Percentiles rank a stretch among this genome's conserved stretches.
Conservation (phyloP, 2,329 filamentous ascomycete species). For the Xylariaceae sp. region DNA sequence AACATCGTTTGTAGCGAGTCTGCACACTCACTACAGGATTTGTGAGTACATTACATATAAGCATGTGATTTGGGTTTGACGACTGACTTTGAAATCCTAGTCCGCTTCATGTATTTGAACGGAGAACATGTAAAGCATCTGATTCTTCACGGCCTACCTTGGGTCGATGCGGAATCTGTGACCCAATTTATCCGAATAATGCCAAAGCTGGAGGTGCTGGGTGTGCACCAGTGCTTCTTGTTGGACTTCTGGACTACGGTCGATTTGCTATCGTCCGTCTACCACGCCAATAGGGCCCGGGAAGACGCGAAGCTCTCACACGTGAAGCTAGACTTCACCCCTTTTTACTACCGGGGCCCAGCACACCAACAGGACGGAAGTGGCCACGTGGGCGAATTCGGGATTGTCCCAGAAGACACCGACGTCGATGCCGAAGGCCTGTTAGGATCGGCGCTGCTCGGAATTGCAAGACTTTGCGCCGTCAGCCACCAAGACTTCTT, state of each 20-base stretch:
- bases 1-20: not conserved
- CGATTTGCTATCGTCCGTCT: constrained; percentile 16
- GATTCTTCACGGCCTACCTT: constrained; percentile 25
- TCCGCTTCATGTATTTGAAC: constrained; percentile 10
- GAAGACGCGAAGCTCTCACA: not conserved
- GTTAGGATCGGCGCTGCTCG: constrained; percentile 16
- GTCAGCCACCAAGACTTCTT: constrained; percentile 23
- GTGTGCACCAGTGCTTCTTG: constrained; percentile 30
- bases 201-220: constrained; percentile 22
- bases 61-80: not conserved
- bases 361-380: constrained; percentile 6
- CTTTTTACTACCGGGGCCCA: constrained; percentile 23
- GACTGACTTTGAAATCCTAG: constrained; percentile 5
- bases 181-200: constrained; percentile 18
- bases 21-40: constrained; percentile 10
- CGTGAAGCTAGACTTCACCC: constrained; percentile 18
- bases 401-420: constrained; percentile 22
- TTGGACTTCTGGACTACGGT: constrained; percentile 25
- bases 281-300: constrained; percentile 14
- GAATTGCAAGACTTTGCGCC: constrained; percentile 13
- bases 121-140: constrained; percentile 22
- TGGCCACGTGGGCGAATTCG: constrained; percentile 22
- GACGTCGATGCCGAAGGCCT: constrained; percentile 19
- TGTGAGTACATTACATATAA: constrained; percentile 3
- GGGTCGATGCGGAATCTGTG: constrained; percentile 22